Conservation (phyloP, 2,329 filamentous ascomycete species). For the Calonectria multiphialidica region DNA sequence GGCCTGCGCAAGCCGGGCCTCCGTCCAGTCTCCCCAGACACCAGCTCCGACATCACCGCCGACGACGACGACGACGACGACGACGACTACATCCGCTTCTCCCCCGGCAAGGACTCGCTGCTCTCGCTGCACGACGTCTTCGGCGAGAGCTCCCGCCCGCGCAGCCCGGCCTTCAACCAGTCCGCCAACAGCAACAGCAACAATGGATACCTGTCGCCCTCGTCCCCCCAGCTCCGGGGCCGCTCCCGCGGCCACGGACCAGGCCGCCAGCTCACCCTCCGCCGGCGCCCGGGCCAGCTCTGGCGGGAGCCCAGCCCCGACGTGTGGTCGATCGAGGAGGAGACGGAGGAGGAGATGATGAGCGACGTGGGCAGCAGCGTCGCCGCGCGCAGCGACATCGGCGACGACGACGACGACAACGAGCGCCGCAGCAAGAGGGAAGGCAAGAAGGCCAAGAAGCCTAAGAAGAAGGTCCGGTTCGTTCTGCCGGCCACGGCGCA, state of each 20-base stretch:
- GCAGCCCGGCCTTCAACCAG: slow-evolving; percentile 48
- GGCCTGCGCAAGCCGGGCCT: slow-evolving; percentile 59
- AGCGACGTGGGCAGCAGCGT: slow-evolving; percentile 55
- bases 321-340: slow-evolving; percentile 71
- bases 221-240: slow-evolving; percentile 47
- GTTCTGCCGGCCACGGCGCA: slow-evolving; percentile 60
- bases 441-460: slow-evolving; percentile 58
- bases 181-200: no score
- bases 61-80: slow-evolving; percentile 60
- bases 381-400: slow-evolving; percentile 45
- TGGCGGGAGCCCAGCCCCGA: slow-evolving; percentile 71
- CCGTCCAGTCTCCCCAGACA: slow-evolving; percentile 42
- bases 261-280: slow-evolving; percentile 43
- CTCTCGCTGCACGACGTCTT: slow-evolving; percentile 59
- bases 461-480: slow-evolving; percentile 69
- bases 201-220: slow-evolving; percentile 43
- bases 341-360: slow-evolving; percentile 66
- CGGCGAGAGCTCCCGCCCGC: slow-evolving; percentile 50
- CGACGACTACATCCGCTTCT: slow-evolving; percentile 64
- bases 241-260: slow-evolving; percentile 46
- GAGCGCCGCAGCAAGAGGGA: slow-evolving; percentile 29
- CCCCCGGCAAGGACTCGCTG: slow-evolving; percentile 53
- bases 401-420: slow-evolving; percentile 44
- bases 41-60: slow-evolving; percentile 55
- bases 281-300: slow-evolving; percentile 55